Evolutionary conservation across 768 basidiomycete genomes (phyloP), one percentile per base, ranked within the genome.

Genomic region (Suillus tomentosus): DNA sequence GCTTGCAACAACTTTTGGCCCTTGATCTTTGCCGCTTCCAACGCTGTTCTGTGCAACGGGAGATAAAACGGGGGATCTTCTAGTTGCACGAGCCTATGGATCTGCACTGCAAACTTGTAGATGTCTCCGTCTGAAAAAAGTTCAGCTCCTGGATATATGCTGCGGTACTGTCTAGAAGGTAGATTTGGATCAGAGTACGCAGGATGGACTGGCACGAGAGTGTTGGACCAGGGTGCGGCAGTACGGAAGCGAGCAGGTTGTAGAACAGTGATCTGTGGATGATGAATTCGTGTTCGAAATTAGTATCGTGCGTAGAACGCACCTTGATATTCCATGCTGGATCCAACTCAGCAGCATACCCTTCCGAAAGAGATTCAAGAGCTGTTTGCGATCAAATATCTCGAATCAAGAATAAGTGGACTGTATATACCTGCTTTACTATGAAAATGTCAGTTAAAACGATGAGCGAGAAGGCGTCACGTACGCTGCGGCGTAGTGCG

Each of bases 251-350:
- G 63, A 42, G 69, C 69, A 19, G 72, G 72, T 58, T 73, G 70
- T 22, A 73, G n/a, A 9, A 73, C 36, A 42, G 69, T 71, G 60
- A 73, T 69, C 72, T 73, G 37, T 47, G 13, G 17, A 11, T 24
- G 47, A 66, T 34, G 53, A 13, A 31, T 14, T 40, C 43, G 19
- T 22, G 27, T n/a, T 11, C n/a, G 39, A 62, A 43, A 31, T 22
- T 14, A 48, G 36, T 36, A 50, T 17, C 31, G 14, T 24, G 15
- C 47, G 19, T 15, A 17, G n/a, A 50, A 48, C 74, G n/a, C 59
- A 80, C 82, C 70, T 78, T 81, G 68, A 83, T 81, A 59, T 82
- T 80, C 82, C 82, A 84, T 24, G 37, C 70, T 13, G 82, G 81
- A 53, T 82, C 80, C 3, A 82, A 62, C 63, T 84, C 82, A 48